phyloP scores from a whole-genome alignment of 805 yeast species.

The Suhomyces pyralidae region DNA sequence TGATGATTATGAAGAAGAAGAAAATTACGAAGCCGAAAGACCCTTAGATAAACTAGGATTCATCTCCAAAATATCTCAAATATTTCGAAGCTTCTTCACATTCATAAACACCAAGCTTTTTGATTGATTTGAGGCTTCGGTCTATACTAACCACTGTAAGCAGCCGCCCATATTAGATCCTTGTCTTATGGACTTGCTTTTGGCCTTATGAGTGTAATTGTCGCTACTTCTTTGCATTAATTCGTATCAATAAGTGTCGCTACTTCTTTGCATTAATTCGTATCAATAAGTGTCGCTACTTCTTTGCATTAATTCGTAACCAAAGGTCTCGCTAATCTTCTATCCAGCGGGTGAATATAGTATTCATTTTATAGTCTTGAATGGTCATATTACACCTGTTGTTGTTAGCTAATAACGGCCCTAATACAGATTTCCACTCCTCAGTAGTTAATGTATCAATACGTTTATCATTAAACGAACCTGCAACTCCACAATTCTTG shows the following conservation, averaged over 20 bases:
- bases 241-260: background rate
- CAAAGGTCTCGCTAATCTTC: background rate
- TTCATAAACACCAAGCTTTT: background rate
- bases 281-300: background rate
- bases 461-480: constrained; percentile 1
- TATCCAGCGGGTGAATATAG: constrained; percentile 6
- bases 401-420: constrained; percentile 13
- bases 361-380: constrained; percentile 12
- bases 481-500: constrained; percentile 30
- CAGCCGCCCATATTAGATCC: background rate
- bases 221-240: background rate
- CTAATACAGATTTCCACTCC: constrained; percentile 18
- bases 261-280: background rate
- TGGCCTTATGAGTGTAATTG: background rate
- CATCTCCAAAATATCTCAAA: background rate
- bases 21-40: background rate
- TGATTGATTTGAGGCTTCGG: background rate
- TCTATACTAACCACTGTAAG: background rate
- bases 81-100: background rate
- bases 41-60: background rate
- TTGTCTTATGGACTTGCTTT: background rate
- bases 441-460: constrained; percentile 9
- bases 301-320: background rate
- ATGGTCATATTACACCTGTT: constrained; percentile 13
- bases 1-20: background rate